Evolutionary conservation across 306 rosid species (phyloP), one percentile per base, ranked within the genome.

Genomic region (Vigna mungo): DNA sequence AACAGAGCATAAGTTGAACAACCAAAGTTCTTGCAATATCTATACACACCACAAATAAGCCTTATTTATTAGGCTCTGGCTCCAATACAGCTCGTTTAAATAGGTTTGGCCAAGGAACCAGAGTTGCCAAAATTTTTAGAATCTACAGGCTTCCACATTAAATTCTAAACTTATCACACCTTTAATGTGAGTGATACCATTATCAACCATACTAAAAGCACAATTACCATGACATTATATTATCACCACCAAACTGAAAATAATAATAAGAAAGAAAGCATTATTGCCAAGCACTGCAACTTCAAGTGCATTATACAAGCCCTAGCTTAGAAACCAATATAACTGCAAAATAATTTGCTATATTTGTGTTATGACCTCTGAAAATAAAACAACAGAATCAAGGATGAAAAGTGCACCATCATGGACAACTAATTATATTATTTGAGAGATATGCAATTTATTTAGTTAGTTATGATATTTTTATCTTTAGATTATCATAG

Each of bases 51-150:
- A 34, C 39, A 36, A 16, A 60, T 23, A 63, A 13, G 41, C 21
- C 61, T 59, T 59, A 27, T 27, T 32, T 18, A 62, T 18, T 62
- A 63, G 49, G 39, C 72, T 63, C 21, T 11, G n/a, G 61, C 18
- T 46, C 49, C 71, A 27, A 74, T 20, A 46, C 18, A 36, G 44
- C 5, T 30, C 5, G 5, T 30, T 30, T 30, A 30, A 30, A 30
- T 30, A 30, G 34, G 34, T 30, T 30, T 30, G 34, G 34, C 5
- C 34, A 30, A 30, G 34, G 34, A 30, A 30, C 34, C 34, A 30
- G 34, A 30, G 34, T 30, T 30, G 1, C 34, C 34, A 30, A 30
- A 66, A 21, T 1, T 1, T 32, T 34, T 30, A 10, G 62, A 52
- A 32, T 49, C 48, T n/a, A 52, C 44, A 49, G 11, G 13, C 36